Percentiles rank a stretch among this genome's conserved stretches.
phyloP scores from a whole-genome alignment of 2,329 filamentous ascomycete species.

The Alternaria sp. region DNA sequence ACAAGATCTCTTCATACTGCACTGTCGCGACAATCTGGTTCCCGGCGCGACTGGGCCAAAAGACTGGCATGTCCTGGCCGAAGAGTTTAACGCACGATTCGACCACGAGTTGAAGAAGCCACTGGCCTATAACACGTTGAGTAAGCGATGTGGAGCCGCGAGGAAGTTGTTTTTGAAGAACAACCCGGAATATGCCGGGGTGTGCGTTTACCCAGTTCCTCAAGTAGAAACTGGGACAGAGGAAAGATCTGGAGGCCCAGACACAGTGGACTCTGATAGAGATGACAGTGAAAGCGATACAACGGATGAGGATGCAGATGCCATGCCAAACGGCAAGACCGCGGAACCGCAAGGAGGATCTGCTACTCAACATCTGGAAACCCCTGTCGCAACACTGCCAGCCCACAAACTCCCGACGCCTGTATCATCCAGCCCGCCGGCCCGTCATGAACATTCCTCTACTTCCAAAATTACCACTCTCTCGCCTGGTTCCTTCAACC shows the following conservation, averaged over 20 bases:
- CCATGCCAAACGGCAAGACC: not conserved
- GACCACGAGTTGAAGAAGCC: not conserved
- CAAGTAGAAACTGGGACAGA: not conserved
- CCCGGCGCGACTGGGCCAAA: slow-evolving; percentile 1
- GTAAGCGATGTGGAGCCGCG: not conserved
- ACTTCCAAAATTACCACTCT: not conserved
- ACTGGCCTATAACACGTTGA: slow-evolving; percentile 1
- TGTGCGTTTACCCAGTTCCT: not conserved
- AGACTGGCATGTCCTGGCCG: not conserved
- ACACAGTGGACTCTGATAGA: not conserved
- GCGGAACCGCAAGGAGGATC: not conserved
- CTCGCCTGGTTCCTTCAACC: not conserved
- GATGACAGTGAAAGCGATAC: not conserved
- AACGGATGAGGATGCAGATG: not conserved
- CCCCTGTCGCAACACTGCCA: not conserved
- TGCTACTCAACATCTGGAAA: not conserved
- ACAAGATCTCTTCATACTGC: slow-evolving; percentile 3
- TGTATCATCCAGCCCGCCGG: not conserved
- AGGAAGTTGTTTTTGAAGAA: slow-evolving; percentile 4
- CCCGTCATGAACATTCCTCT: not conserved
- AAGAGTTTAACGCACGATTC: slow-evolving; percentile 7
- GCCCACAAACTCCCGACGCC: not conserved
- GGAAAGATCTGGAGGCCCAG: not conserved
- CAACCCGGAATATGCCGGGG: not conserved
- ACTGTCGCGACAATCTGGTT: slow-evolving; percentile 6